phyloP scores from a whole-genome alignment of 2,329 filamentous ascomycete genomes.

The Penicillium paneum region DNA sequence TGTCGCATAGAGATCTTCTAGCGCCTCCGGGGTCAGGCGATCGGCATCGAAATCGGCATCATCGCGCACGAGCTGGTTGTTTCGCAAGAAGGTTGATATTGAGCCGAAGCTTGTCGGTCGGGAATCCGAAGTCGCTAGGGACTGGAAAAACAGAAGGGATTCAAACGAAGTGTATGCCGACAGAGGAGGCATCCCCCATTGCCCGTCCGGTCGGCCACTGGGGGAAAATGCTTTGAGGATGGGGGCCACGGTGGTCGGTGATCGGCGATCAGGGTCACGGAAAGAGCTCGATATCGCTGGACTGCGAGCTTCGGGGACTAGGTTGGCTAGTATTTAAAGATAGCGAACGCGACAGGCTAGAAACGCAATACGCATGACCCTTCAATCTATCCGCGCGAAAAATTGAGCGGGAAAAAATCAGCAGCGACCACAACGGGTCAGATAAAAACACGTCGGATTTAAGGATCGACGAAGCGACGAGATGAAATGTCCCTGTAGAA shows the following conservation, averaged over 20 bases:
- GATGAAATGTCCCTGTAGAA: background rate
- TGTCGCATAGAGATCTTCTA: slow-evolving; percentile 74
- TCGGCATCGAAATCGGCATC: slow-evolving; percentile 68
- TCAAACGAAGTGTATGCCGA: slow-evolving; percentile 79
- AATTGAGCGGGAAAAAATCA: background rate
- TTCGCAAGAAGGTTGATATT: slow-evolving; percentile 71
- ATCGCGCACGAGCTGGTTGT: slow-evolving; percentile 68
- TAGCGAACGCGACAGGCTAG: slow-evolving; percentile 7
- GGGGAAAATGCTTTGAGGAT: slow-evolving; percentile 33
- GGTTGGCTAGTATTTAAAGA: background rate
- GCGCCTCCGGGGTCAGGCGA: slow-evolving; percentile 71
- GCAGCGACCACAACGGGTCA: slow-evolving; percentile 12
- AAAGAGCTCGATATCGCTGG: background rate
- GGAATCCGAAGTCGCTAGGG: slow-evolving; percentile 65
- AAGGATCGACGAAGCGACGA: background rate
- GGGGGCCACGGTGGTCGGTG: slow-evolving; percentile 36
- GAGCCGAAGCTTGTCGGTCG: slow-evolving; percentile 63
- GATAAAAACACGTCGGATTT: background rate
- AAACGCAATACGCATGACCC: slow-evolving; percentile 15
- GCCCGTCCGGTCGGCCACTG: slow-evolving; percentile 39
- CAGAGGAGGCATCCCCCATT: slow-evolving; percentile 57
- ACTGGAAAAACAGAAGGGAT: slow-evolving; percentile 80
- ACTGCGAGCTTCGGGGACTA: background rate
- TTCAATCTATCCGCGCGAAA: slow-evolving; percentile 25
- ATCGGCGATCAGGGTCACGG: slow-evolving; percentile 5